Evolutionary conservation across 352 stramenopile species (phyloP).

Genomic region (Phytophthora pseudosyringae): DNA sequence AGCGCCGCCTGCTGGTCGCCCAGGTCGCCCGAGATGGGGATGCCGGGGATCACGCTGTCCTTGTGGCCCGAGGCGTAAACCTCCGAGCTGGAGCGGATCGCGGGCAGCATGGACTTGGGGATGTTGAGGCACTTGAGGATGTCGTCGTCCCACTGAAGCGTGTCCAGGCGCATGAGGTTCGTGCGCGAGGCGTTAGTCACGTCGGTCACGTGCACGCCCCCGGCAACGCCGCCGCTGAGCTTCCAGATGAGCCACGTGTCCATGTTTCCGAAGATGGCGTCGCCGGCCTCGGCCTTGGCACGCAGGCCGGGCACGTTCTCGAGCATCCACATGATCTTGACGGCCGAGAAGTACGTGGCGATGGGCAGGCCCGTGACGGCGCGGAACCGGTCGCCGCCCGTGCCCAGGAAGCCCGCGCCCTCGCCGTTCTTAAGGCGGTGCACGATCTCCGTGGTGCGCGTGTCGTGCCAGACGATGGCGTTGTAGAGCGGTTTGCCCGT

Average conservation of each 20-base stretch:
- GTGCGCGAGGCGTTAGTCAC: conserved; percentile 98
- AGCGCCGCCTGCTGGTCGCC: conserved; percentile 97
- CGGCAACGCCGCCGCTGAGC: conserved; percentile 85
- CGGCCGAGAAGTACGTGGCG: conserved; percentile 97
- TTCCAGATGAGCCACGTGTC: conserved; percentile 98
- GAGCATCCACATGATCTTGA: conserved; percentile 98
- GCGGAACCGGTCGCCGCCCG: conserved; percentile 73
- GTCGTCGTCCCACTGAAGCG: conserved; percentile 92
- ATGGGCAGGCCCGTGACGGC: conserved; percentile 95
- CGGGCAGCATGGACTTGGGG: conserved; percentile 86
- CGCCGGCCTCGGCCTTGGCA: conserved; percentile 81
- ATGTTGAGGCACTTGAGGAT: conserved; percentile 90
- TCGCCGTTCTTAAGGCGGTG: conserved; percentile 76
- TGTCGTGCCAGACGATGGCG: conserved; percentile 99
- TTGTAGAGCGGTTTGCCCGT: conserved; percentile 98
- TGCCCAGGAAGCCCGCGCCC: conserved; percentile 56
- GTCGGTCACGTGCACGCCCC: conserved; percentile 95
- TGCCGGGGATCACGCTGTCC: conserved; percentile 75
- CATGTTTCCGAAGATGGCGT: conserved; percentile 98
- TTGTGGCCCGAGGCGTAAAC: conserved; percentile 75
- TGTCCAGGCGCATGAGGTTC: conserved; percentile 94
- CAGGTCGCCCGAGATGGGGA: conserved; percentile 94
- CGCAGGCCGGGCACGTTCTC: conserved; percentile 93
- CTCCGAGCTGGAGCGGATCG: conserved; percentile 93
- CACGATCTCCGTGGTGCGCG: conserved; percentile 93